phyloP scores from a whole-genome alignment of 257 asterid genomes.

The Avicennia marina region DNA sequence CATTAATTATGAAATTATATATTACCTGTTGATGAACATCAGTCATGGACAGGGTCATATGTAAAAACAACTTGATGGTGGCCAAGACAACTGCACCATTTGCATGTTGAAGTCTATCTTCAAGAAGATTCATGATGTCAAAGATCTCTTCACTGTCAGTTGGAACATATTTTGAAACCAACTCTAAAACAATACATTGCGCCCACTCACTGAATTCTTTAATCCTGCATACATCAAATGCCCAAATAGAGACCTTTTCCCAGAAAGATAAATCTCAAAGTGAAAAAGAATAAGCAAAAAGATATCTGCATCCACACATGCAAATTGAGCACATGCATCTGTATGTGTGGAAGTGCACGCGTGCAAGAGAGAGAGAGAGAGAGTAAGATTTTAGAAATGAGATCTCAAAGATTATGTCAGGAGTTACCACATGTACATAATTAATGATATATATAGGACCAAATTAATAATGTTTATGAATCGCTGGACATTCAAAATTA shows the following conservation, averaged over 20 bases:
- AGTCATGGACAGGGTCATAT: slow-evolving; percentile 93
- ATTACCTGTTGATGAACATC: slow-evolving; percentile 99
- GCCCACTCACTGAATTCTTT: slow-evolving; percentile 99
- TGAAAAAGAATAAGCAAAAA: too few species aligned
- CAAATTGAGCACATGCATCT: background rate
- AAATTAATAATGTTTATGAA: too few species aligned
- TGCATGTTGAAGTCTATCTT: slow-evolving; percentile 99
- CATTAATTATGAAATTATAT: too few species aligned
- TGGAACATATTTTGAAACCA: slow-evolving; percentile 89
- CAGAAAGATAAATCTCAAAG: too few species aligned
- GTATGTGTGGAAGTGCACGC: background rate
- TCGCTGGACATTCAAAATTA: too few species aligned
- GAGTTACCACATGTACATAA: too few species aligned
- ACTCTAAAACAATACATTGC: slow-evolving; percentile 81
- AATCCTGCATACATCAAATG: slow-evolving; percentile 45
- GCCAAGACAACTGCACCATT: slow-evolving; percentile 99
- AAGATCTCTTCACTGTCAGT: slow-evolving; percentile 88
- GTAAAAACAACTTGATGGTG: slow-evolving; percentile 84
- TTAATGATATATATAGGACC: too few species aligned
- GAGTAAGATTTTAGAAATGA: too few species aligned
- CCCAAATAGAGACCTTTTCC: background rate
- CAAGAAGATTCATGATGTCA: slow-evolving; percentile 98
- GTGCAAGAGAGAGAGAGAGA: too few species aligned
- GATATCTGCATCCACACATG: too few species aligned
- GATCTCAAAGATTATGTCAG: too few species aligned